A percentile compares a stretch with the other conserved stretches of the same genome.
Conservation (phyloP, 345 rosid genomes). For the thale cress (Arabidopsis thaliana) region DNA sequence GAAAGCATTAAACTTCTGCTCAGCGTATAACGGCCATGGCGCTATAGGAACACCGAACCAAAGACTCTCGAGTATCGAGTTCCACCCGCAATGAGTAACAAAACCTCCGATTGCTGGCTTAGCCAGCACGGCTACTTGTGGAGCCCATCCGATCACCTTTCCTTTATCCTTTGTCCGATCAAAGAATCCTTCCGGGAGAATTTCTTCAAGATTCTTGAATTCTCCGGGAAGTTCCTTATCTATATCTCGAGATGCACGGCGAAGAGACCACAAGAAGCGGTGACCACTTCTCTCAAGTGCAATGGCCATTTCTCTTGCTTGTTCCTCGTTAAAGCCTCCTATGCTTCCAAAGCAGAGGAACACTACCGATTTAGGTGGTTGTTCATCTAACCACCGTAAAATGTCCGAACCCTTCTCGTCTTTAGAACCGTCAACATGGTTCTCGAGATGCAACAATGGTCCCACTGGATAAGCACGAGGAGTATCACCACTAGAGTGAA, state of each 20-base stretch:
- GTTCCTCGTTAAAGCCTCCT: conserved; percentile 57
- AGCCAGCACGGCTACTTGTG: conserved; percentile 48
- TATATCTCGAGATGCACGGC: conserved; percentile 10
- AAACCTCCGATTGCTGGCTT: conserved; percentile 55
- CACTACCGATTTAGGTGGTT: conserved; percentile 56
- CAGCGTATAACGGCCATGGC: conserved; percentile 52
- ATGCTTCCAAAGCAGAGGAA: conserved; percentile 67
- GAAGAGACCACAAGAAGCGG: conserved; percentile 59
- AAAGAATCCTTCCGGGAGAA: conserved; percentile 51
- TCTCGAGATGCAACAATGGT: conserved; percentile 50
- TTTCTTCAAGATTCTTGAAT: conserved; percentile 14
- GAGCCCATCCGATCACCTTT: conserved; percentile 59
- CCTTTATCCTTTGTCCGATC: conserved; percentile 46
- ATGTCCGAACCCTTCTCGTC: conserved; percentile 27
- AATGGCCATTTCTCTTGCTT: conserved; percentile 49
- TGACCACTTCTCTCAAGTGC: conserved; percentile 52
- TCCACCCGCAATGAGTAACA: conserved; percentile 69
- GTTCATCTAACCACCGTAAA: conserved; percentile 54
- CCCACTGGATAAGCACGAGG: conserved; percentile 53
- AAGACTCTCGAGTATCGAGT: conserved; percentile 57
- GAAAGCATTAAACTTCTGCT: conserved; percentile 64
- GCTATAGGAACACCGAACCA: conserved; percentile 60
- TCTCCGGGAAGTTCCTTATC: conserved; percentile 26
- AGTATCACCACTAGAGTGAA: conserved; percentile 26
- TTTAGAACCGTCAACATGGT: not conserved